Evolutionary conservation across 352 stramenopile species (phyloP), one percentile per base, ranked within the genome.

Genomic region (Globisporangium ultimum): DNA sequence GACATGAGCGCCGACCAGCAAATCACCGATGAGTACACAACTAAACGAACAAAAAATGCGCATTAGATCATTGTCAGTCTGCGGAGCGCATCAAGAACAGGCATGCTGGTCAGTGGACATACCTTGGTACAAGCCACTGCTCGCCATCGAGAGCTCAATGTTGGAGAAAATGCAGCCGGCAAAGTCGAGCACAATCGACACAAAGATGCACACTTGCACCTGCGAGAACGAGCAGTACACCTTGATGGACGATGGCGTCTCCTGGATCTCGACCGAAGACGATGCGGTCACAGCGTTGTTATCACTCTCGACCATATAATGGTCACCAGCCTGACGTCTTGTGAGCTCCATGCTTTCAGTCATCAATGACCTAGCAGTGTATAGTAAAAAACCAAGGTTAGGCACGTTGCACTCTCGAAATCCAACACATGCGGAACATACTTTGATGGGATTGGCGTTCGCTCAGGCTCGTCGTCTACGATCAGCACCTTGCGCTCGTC

Each of bases 1-100:
- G 84, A 95, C 43, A 95, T 70, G 38, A 95, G 67, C 54, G 83
- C 85, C 24, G 84, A 93, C 85, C 85, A 95, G 67, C 85, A 93
- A 63, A 95, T 91, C 36, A 95, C 84, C 17, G 82, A 91, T 55
- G 82, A 93, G 67, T 93, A 94, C 38, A 89, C 76, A 36, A 91
- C 81, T 60, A 53, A 49, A 12, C 14, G 32, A 28, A 36, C 20
- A 38, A 36, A 36, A 10, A 32, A 21, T 12, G 5, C 0, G 21
- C 20, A 61, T 13, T 48, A 38, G 14, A 14, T 1, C 17, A 55
- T 28, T 5, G 24, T 53, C 22, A 24, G 14, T n/a, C n/a, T 58
- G 10, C 14, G 59, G 20, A 36, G 50, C 36, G 54, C 28, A 45
- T 45, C 10, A 17, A 45, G 40, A 14, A 41, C n/a, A 14, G 18